Evolutionary conservation across 1,139 yeast genomes (phyloP), one percentile per base, ranked within the genome.

Genomic region (Suhomyces guaymorum): DNA sequence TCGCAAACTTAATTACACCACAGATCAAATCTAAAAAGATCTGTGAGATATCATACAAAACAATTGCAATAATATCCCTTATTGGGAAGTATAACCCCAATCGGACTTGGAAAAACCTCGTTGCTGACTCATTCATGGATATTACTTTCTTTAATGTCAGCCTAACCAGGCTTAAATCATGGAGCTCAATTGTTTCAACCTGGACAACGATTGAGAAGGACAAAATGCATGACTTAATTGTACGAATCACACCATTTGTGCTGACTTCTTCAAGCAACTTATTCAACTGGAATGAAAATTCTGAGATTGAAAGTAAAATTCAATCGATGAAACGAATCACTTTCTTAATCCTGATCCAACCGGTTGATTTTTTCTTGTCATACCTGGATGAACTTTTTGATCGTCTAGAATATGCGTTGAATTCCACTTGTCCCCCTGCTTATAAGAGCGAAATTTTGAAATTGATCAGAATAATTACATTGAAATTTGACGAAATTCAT

Each of bases 231-330:
- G 95, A 86, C 17, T 63, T 79, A 33, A 53, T 82, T 22, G 37
- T 63, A 13, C 63, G 74, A 39, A 52, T 82, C n/a, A 58, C 79
- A 1, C 69, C 79, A 7, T 62, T 68, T 32, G 70, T 73, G 18
- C 56, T 59, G 31, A 61, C 80, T 1, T 63, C 81, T 5, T 66
- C 82, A 0, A 69, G 80, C 10, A 77, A 78, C 8, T 65, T 84
- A 17, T 85, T 86, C 57, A 79, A 75, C 26, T 85, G 95, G 90
- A 80, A 80, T 44, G 95, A 87, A 43, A 55, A 52, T 42, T 78
- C 83, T 12, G 92, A 83, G 45, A 63, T 79, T 20, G 75, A 73
- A 18, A 63, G 61, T 36, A 73, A 75, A 33, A 62, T 72, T 4
- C 56, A 63, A 40, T 69, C 75, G 21, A 51, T 87, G 28, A 75